Evolutionary conservation across 805 yeast species (phyloP).

Genomic region (Wickerhamiella alocasiicola): DNA sequence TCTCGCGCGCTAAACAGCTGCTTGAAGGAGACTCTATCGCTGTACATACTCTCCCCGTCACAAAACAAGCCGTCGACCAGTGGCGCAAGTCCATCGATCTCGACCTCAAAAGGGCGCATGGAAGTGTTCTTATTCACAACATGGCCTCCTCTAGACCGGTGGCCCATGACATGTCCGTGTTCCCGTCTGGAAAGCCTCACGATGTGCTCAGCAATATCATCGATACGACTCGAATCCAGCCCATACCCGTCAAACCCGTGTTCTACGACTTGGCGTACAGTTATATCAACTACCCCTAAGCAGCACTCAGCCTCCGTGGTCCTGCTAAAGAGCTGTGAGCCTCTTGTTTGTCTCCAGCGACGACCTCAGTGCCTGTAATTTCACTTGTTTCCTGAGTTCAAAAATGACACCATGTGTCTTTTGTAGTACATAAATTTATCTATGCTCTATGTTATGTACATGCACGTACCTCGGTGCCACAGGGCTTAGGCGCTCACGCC

Average conservation of each 20-base stretch:
- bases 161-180: conserved; percentile 35
- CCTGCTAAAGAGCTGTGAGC: too few relatives aligned
- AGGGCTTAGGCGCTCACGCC: too few relatives aligned
- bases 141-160: conserved; percentile 24
- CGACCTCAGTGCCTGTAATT: too few relatives aligned
- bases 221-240: conserved; percentile 33
- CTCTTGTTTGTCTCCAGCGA: too few relatives aligned
- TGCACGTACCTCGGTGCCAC: too few relatives aligned
- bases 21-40: conserved; percentile 14
- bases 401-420: too few relatives aligned
- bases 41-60: conserved; percentile 17
- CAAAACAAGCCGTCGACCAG: conserved; percentile 6
- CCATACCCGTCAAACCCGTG: conserved; percentile 75
- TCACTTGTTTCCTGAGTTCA: too few relatives aligned
- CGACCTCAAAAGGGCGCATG: conserved; percentile 21
- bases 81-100: conserved; percentile 10
- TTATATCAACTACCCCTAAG: conserved; percentile 36
- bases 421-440: too few relatives aligned
- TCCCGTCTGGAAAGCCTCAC: conserved; percentile 27
- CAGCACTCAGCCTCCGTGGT: too few relatives aligned
- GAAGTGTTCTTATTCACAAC: conserved; percentile 30
- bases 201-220: conserved; percentile 23
- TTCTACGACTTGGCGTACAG: conserved; percentile 84
- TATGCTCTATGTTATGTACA: too few relatives aligned
- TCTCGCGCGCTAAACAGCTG: conserved; percentile 14